Evolutionary conservation across 768 basidiomycete species (phyloP).

Genomic region (Hysterangium stoloniferum): DNA sequence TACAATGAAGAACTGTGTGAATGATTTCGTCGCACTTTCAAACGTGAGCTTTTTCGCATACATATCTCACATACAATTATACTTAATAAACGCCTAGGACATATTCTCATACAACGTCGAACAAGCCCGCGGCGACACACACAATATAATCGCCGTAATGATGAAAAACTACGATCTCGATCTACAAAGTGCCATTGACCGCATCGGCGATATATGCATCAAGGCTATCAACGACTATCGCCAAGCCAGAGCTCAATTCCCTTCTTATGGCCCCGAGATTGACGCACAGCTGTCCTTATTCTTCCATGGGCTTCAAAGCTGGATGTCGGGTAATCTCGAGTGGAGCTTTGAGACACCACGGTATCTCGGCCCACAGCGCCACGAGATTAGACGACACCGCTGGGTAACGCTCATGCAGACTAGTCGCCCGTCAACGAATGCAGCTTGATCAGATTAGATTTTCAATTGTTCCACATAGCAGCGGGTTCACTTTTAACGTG

Average conservation of each 20-base stretch:
- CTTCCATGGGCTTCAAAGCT: background rate
- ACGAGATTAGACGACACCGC: background rate
- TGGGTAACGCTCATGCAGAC: constrained; percentile 5
- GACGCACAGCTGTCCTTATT: background rate
- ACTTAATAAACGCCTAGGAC: background rate
- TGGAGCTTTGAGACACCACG: constrained; percentile 1
- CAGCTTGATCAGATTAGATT: too few relatives aligned
- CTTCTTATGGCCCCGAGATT: background rate
- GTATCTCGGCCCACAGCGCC: background rate
- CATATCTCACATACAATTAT: background rate
- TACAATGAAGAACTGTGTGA: constrained; percentile 6
- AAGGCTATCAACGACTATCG: constrained; percentile 6
- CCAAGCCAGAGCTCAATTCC: background rate
- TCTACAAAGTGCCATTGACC: constrained; percentile 58
- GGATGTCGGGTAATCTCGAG: background rate
- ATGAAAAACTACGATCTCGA: constrained; percentile 46
- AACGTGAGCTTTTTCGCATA: too few relatives aligned
- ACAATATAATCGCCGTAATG: constrained; percentile 65
- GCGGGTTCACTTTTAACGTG: too few relatives aligned
- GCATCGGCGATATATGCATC: constrained; percentile 21
- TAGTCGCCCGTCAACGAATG: too few relatives aligned
- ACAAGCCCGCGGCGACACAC: constrained; percentile 59
- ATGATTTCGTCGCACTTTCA: constrained; percentile 2
- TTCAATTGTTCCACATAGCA: too few relatives aligned
- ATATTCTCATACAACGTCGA: too few relatives aligned